phyloP scores from a whole-genome alignment of 208 protist species.

The Crithidia mellificae region DNA sequence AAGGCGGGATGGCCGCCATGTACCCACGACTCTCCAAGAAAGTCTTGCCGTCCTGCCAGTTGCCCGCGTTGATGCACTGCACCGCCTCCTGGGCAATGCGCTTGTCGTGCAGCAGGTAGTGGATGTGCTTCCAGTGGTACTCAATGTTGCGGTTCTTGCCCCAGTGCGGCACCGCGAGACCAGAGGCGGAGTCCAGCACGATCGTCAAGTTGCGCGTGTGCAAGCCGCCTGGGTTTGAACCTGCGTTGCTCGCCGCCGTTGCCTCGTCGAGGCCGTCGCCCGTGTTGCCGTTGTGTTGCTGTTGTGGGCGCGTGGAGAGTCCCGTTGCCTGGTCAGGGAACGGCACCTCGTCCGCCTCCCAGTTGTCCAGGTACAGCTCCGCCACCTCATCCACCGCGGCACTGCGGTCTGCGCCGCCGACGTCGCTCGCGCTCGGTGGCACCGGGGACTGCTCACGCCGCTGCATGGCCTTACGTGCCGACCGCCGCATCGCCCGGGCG shows the following conservation, averaged over 20 bases:
- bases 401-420: not conserved
- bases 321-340: not conserved
- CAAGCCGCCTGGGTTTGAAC: not conserved
- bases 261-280: constrained; percentile 9
- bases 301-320: too few species aligned
- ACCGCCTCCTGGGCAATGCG: constrained; percentile 62
- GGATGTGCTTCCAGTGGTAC: constrained; percentile 91
- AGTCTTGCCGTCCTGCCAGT: constrained; percentile 72
- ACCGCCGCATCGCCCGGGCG: constrained; percentile 20
- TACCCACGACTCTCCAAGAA: constrained; percentile 59
- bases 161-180: constrained; percentile 21
- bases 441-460: constrained; percentile 7
- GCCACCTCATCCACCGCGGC: constrained; percentile 18
- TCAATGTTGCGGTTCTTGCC: constrained; percentile 37
- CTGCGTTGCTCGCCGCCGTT: not conserved
- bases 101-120: constrained; percentile 80
- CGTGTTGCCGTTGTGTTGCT: too few species aligned
- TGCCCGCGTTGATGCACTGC: constrained; percentile 57
- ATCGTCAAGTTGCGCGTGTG: constrained; percentile 13
- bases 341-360: constrained; percentile 20
- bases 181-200: constrained; percentile 6
- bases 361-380: constrained; percentile 51
- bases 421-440: not conserved
- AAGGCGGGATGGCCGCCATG: constrained; percentile 30
- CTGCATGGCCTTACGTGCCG: constrained; percentile 1